Base-by-base conservation (phyloP, 331 rosid species). In the Phaseolus coccineus region DNA sequence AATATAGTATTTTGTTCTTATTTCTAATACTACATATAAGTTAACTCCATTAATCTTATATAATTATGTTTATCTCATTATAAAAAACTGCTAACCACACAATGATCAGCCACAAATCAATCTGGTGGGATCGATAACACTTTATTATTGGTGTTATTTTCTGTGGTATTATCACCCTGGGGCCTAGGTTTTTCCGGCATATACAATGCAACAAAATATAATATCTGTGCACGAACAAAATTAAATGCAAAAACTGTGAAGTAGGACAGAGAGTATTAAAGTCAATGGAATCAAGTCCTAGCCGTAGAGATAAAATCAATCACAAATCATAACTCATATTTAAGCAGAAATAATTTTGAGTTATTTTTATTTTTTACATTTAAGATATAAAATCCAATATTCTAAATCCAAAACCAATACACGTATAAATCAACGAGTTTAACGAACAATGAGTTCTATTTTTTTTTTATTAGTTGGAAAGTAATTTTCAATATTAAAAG, bases 241-340 rank as follows among this genome's bases (percentile, higher is more conserved):
- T 16, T 28, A 46, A 74, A 74, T 59, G 61, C 31, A 75, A 37
- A 19, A 24, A 13, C 39, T 13, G 55, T 39, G n/a, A 57, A 40
- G 75, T 50, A 48, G 75, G 61, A 0, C 8, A 8, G 46, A 67
- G 71, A 42, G 3, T n/a, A 31, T 65, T 65, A 65, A 65, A 35
- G 28, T 65, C 13, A 15, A 13, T 63, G 13, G 2, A 59, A 30
- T 58, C 19, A 58, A 11, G 11, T 24, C 10, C 31, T 56, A 0
- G 30, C 30, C 4, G 1, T 2, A 53, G 28, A 53, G 31, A 30
- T 30, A 35, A 35, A 35, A 35, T 35, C 39, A 35, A 5, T 4
- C 7, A 35, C 0, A 35, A 35, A 35, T 35, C 31, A 30, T 30
- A 30, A 30, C 1, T 30, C 39, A 5, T 35, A 35, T 35, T 35